phyloP scores from a whole-genome alignment of 2,329 filamentous ascomycete genomes.

The Penicillium hesseltinei region DNA sequence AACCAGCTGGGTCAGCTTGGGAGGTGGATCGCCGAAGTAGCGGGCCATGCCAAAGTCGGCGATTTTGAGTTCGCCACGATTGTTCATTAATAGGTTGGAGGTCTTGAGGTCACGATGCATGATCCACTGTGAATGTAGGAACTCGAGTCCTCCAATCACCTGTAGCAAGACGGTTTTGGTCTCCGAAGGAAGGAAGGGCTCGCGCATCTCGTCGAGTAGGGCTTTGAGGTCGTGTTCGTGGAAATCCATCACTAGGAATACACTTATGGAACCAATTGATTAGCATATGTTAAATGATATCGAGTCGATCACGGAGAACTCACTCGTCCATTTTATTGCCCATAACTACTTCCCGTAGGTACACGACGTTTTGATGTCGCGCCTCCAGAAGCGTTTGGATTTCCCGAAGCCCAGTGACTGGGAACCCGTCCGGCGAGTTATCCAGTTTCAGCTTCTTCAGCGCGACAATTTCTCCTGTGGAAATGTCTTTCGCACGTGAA shows the following conservation, averaged over 20 bases:
- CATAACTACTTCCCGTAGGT: slow-evolving; percentile 78
- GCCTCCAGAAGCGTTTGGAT: slow-evolving; percentile 86
- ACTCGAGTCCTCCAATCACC: slow-evolving; percentile 74
- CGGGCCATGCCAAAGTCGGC: slow-evolving; percentile 98
- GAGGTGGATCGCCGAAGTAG: slow-evolving; percentile 75
- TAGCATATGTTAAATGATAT: background rate
- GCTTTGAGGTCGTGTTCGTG: slow-evolving; percentile 95
- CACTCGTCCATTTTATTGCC: slow-evolving; percentile 63
- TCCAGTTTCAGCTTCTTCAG: slow-evolving; percentile 94
- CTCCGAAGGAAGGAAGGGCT: slow-evolving; percentile 89
- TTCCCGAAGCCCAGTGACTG: slow-evolving; percentile 88
- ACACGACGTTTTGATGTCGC: slow-evolving; percentile 77
- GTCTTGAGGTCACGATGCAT: slow-evolving; percentile 92
- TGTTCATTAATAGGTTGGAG: slow-evolving; percentile 90
- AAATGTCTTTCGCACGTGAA: slow-evolving; percentile 72
- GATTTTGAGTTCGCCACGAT: slow-evolving; percentile 90
- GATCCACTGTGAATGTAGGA: slow-evolving; percentile 87
- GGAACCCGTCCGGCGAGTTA: slow-evolving; percentile 73
- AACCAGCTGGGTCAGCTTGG: slow-evolving; percentile 83
- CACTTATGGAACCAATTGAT: slow-evolving; percentile 49
- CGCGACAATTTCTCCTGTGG: slow-evolving; percentile 78
- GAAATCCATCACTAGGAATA: slow-evolving; percentile 96
- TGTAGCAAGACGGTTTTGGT: slow-evolving; percentile 87
- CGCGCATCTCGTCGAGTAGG: slow-evolving; percentile 87
- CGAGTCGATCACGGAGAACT: slow-evolving; percentile 23